Conservation (phyloP, 169 alveolate genomes). For the Cardiosporidium cionae region DNA sequence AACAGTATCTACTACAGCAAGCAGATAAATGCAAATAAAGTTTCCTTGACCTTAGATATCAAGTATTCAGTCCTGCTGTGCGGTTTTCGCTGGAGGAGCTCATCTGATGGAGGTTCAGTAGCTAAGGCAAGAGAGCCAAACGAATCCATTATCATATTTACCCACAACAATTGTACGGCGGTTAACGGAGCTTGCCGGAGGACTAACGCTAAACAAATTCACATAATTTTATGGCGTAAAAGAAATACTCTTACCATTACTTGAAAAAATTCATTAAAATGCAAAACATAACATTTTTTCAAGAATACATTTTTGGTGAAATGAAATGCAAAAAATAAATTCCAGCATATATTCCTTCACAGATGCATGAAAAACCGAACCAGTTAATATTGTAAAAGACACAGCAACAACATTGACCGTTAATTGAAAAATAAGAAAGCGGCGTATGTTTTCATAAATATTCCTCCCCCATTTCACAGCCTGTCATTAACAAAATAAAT, state of each 20-base stretch:
- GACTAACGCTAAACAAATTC: background rate
- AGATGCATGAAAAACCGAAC: background rate
- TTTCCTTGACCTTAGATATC: constrained; percentile 44
- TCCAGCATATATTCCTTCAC: too few relatives aligned
- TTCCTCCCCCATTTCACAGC: constrained; percentile 77
- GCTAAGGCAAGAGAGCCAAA: constrained; percentile 33
- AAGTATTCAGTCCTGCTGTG: constrained; percentile 65
- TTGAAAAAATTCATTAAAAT: too few relatives aligned
- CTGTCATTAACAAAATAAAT: constrained; percentile 20
- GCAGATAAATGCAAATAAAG: too few relatives aligned
- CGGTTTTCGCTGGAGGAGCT: constrained; percentile 63
- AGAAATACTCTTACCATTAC: too few relatives aligned
- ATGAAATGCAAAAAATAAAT: too few relatives aligned
- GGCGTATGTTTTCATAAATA: constrained; percentile 66
- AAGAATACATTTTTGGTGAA: too few relatives aligned
- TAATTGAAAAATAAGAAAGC: constrained; percentile 70
- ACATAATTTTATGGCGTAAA: background rate
- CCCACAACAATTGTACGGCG: constrained; percentile 42
- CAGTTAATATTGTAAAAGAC: constrained; percentile 46
- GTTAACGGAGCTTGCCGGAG: constrained; percentile 54
- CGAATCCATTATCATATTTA: constrained; percentile 26
- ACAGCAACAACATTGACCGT: constrained; percentile 75
- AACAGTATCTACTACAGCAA: too few relatives aligned
- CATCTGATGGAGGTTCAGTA: constrained; percentile 76
- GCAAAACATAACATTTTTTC: too few relatives aligned